Evolutionary conservation across 257 asterid species (phyloP).

Genomic region (Primulina eburnea): DNA sequence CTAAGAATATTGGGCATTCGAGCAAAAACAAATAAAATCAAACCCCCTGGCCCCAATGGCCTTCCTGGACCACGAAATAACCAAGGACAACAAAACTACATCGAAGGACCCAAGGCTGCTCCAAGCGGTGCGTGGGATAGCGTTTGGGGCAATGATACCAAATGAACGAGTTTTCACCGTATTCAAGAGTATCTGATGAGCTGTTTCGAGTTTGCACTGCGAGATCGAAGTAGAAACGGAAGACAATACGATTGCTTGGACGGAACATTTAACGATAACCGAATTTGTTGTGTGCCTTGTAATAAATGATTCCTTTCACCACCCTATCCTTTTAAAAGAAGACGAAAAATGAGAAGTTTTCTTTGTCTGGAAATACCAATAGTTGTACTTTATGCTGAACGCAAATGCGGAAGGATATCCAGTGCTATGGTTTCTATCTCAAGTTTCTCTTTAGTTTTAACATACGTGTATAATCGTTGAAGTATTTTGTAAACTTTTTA

Average conservation of each 20-base stretch:
- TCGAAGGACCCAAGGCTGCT: slow-evolving; percentile 74
- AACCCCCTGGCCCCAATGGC: slow-evolving; percentile 57
- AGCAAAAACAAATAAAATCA: slow-evolving; percentile 56
- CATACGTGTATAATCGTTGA: too few species aligned
- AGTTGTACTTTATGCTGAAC: neutral
- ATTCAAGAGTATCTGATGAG: slow-evolving; percentile 17
- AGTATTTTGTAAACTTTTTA: too few species aligned
- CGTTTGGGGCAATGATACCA: slow-evolving; percentile 61
- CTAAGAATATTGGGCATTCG: slow-evolving; percentile 75
- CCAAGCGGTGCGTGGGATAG: slow-evolving; percentile 72
- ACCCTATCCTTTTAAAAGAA: neutral
- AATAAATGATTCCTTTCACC: slow-evolving; percentile 7
- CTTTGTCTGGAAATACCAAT: neutral
- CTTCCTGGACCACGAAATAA: slow-evolving; percentile 59
- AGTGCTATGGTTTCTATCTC: too few species aligned
- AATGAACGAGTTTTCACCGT: slow-evolving; percentile 21
- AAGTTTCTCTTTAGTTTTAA: too few species aligned
- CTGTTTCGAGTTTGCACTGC: slow-evolving; percentile 1
- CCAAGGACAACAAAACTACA: slow-evolving; percentile 48
- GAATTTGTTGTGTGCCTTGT: neutral
- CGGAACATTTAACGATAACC: neutral
- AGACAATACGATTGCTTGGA: neutral
- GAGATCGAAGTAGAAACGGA: slow-evolving; percentile 22
- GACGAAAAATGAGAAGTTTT: neutral
- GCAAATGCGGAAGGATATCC: too few species aligned